Conservation (phyloP, 2,329 filamentous ascomycete species). For the Hypocrella siamensis region DNA sequence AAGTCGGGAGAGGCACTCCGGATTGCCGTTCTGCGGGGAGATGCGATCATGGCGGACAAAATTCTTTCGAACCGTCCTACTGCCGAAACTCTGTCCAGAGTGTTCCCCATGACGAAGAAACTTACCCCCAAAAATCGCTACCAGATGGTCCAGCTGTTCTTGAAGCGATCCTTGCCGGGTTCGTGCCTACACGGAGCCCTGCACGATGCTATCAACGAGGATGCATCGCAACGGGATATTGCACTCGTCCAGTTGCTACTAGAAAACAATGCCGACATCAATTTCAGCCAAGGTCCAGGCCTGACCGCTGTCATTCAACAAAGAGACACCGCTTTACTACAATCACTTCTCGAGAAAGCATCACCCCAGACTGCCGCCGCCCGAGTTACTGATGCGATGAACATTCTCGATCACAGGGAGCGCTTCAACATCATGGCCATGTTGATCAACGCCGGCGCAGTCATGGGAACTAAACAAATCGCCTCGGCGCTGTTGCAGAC, state of each 20-base stretch:
- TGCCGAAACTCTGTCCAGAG: constrained; percentile 27
- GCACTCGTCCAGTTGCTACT: constrained; percentile 36
- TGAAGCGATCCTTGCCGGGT: constrained; percentile 30
- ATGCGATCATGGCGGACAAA: constrained; percentile 25
- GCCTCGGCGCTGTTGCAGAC: constrained; percentile 25
- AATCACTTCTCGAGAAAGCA: constrained; percentile 27
- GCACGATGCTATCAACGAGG: constrained; percentile 35
- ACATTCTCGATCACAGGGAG: constrained; percentile 21
- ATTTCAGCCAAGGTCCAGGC: constrained; percentile 34
- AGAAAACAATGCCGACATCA: constrained; percentile 35
- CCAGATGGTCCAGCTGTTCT: constrained; percentile 31
- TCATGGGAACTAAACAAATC: constrained; percentile 24
- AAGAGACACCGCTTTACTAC: constrained; percentile 29
- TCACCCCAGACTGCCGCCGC: constrained; percentile 29
- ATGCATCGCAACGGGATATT: constrained; percentile 29
- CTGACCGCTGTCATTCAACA: constrained; percentile 31
- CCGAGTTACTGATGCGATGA: constrained; percentile 33
- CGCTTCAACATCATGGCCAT: constrained; percentile 31
- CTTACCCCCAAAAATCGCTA: constrained; percentile 27
- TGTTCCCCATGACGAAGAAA: constrained; percentile 31
- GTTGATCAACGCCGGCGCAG: constrained; percentile 29
- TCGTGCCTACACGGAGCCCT: constrained; percentile 31
- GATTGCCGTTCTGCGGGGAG: constrained; percentile 28
- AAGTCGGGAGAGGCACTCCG: constrained; percentile 34
- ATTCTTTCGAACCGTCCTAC: constrained; percentile 32